These are phyloP conservation scores for Gelatoporia subvermispora DNA, from an alignment of 768 basidiomycete genomes.

Conservation along the genomic window DNA sequence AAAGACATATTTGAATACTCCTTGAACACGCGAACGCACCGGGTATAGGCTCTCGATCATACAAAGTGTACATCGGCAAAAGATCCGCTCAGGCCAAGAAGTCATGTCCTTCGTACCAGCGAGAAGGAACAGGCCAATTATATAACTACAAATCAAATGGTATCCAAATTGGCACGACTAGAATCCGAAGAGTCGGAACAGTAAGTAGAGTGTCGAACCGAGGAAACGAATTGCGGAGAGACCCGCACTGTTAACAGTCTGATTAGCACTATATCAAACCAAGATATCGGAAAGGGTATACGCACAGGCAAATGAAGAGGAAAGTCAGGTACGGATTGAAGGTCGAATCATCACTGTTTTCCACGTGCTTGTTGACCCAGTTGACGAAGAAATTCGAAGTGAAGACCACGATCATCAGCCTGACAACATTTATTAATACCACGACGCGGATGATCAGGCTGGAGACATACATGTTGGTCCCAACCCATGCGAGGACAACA, in stretches of 20 bases:
- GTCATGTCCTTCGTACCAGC: not conserved
- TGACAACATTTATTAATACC: constrained; percentile 19
- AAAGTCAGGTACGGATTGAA: constrained; percentile 91
- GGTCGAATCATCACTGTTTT: constrained; percentile 38
- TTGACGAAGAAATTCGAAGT: constrained; percentile 72
- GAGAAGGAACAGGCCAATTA: not conserved
- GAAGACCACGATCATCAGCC: constrained; percentile 69
- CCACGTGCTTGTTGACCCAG: constrained; percentile 62
- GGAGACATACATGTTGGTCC: constrained; percentile 65
- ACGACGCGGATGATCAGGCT: not conserved
- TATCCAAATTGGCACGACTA: not conserved
- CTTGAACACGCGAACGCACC: too few relatives aligned
- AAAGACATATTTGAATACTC: too few relatives aligned
- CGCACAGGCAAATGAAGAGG: constrained; percentile 65
- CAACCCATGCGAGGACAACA: constrained; percentile 79
- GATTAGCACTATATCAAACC: not conserved
- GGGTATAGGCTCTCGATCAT: too few relatives aligned
- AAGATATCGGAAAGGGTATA: constrained; percentile 1
- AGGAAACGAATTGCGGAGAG: constrained; percentile 77
- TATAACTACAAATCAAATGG: not conserved
- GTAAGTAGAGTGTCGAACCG: constrained; percentile 73
- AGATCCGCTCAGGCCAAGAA: too few relatives aligned
- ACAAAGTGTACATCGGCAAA: too few relatives aligned
- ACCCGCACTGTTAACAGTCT: constrained; percentile 48
- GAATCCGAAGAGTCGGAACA: constrained; percentile 64